These are phyloP conservation scores for Nymphaea thermarum DNA, from an alignment of 164 flowering plant genomes.

Conservation along the genomic window DNA sequence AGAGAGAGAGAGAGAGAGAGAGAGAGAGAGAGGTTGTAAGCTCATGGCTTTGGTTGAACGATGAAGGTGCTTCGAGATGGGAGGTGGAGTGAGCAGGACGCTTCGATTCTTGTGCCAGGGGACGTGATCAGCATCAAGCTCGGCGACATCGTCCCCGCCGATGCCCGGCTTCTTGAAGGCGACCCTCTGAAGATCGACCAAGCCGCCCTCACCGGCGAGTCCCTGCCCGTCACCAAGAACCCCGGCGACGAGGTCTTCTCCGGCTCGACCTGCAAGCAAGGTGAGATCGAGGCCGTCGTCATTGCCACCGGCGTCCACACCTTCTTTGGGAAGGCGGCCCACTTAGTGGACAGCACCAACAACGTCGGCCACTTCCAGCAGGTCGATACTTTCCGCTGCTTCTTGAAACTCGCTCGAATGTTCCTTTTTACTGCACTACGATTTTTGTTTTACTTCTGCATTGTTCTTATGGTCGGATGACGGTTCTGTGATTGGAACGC, in stretches of 20 bases:
- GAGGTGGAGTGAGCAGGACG: slow-evolving; percentile 72
- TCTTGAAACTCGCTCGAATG: not conserved
- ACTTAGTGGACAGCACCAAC: slow-evolving; percentile 81
- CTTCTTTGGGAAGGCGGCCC: slow-evolving; percentile 93
- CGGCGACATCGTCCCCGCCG: slow-evolving; percentile 88
- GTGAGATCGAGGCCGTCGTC: slow-evolving; percentile 83
- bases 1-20: not conserved
- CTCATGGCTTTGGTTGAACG: not conserved
- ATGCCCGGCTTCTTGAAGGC: slow-evolving; percentile 77
- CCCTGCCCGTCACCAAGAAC: slow-evolving; percentile 60
- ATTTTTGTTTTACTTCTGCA: not conserved
- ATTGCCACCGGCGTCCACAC: slow-evolving; percentile 90
- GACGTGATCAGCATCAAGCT: slow-evolving; percentile 72
- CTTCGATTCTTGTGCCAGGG: slow-evolving; percentile 75
- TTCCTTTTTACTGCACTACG: not conserved
- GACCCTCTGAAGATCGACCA: slow-evolving; percentile 89
- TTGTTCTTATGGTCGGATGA: not conserved
- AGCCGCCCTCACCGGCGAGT: slow-evolving; percentile 85
- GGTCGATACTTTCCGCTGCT: slow-evolving; percentile 19
- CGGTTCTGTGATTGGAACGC: not conserved
- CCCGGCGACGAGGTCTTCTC: slow-evolving; percentile 69
- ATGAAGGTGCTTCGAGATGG: slow-evolving; percentile 57
- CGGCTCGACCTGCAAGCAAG: slow-evolving; percentile 92
- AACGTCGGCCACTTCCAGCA: slow-evolving; percentile 85
- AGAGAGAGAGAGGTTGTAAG: not conserved